Evolutionary conservation across 2,329 filamentous ascomycete genomes (phyloP), one percentile per base, ranked within the genome.

Genomic region (Aspergillus ruber): DNA sequence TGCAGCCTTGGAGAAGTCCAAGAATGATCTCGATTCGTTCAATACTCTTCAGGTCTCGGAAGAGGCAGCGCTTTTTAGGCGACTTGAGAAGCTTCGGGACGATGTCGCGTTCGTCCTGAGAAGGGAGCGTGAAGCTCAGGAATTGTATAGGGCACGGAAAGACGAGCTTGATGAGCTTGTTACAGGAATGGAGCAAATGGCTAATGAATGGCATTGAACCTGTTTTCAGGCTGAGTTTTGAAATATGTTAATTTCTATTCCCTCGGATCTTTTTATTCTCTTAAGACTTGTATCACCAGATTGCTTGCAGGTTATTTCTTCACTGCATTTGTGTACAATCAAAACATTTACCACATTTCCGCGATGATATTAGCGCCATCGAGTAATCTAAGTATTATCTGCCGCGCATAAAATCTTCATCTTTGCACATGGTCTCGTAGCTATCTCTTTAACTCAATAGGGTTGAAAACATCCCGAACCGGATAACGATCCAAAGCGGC

Each of bases 91-190:
- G 9, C 71, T 96, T 48, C 81, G 90, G 44, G 85, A 87, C n/a
- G 90, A 96, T 66, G 90, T 95, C 18, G 79, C 76, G 6, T 88
- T 87, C 58, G 80, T 97, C 8, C 87, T 83, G 56, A 82, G 82
- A 58, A 77, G 91, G 53, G 91, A 97, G 73, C 78, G 90, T 49
- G 89, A 96, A 70, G 90, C 89, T 6, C 93, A 98, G 70, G 90
- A 96, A 54, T 66, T 85, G 59, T 98, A 93, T 65, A 80, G 87
- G 57, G 74, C 72, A 54, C 80, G 83, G 50, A 88, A 80, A 69
- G 88, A 90, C 42, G 93, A 97, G 74, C 67, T 96, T 56, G 81
- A 84, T 42, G 73, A 70, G 46, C 70, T 95, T 43, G 50, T 65
- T 47, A 55, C 60, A 56, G 61, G 61, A 13, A 60, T 57, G 15